Conservation (phyloP, 2,329 filamentous ascomycete species). For the Lizonia empirigonia region DNA sequence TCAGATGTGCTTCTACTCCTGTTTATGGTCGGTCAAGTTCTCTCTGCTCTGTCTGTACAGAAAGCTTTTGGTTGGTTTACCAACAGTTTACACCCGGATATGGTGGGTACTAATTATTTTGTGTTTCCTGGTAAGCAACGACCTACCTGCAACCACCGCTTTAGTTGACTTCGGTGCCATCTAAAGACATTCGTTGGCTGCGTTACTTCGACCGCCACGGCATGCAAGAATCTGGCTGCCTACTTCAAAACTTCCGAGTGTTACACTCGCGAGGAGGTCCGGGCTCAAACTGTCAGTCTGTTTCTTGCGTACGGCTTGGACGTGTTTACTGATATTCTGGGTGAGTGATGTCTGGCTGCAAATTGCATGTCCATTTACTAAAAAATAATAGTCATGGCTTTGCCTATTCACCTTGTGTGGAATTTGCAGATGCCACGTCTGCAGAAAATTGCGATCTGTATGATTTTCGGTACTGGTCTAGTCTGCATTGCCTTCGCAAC, state of each 20-base stretch:
- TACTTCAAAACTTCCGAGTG: no score
- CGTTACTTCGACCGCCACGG: no score
- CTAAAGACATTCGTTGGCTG: conserved; percentile 43
- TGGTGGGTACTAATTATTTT: conserved; percentile 7
- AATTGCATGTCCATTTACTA: no score
- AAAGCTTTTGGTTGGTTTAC: neutral
- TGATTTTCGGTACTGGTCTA: neutral
- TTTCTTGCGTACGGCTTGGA: neutral
- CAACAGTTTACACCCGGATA: neutral
- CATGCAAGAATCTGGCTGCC: no score
- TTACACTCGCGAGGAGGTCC: no score
- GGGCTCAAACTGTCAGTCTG: no score
- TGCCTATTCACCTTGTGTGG: conserved; percentile 8
- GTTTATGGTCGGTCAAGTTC: conserved; percentile 9
- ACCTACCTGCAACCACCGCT: neutral
- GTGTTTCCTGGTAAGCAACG: conserved; percentile 1
- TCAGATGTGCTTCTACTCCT: conserved; percentile 5
- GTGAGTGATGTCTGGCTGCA: no score
- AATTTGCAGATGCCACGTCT: conserved; percentile 4
- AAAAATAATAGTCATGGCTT: conserved; percentile 1
- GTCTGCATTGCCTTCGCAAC: conserved; percentile 5
- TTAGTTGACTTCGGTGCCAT: neutral
- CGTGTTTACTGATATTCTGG: neutral
- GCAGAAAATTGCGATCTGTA: neutral
- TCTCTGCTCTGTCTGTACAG: conserved; percentile 8